Conservation (phyloP, 2,329 filamentous ascomycete species). For the Fonsecaea pugnacius region DNA sequence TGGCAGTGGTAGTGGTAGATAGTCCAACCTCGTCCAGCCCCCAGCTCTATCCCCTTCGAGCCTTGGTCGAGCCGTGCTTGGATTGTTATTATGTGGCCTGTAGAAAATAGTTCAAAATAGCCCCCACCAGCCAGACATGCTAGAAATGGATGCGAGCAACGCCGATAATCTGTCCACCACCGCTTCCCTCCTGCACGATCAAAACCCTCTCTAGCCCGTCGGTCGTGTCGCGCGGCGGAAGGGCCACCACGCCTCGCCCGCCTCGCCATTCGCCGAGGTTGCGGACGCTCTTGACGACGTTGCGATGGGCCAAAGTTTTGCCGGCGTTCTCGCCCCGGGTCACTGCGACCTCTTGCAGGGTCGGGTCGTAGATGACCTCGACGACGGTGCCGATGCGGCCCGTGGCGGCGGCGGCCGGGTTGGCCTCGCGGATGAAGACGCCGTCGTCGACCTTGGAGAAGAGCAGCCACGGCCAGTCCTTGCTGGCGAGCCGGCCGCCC, state of each 20-base stretch:
- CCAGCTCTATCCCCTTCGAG: too few species aligned
- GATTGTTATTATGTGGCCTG: too few species aligned
- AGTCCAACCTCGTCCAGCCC: too few species aligned
- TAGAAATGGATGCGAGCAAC: slow-evolving; percentile 21
- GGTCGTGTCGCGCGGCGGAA: not conserved
- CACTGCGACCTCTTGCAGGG: slow-evolving; percentile 11
- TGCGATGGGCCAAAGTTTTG: slow-evolving; percentile 15
- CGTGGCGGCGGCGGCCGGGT: slow-evolving; percentile 2
- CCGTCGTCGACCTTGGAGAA: slow-evolving; percentile 19
- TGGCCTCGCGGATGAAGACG: slow-evolving; percentile 16
- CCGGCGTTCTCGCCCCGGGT: slow-evolving; percentile 16
- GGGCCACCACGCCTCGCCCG: slow-evolving; percentile 2
- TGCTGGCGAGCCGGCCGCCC: slow-evolving; percentile 8
- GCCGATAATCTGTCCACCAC: slow-evolving; percentile 18
- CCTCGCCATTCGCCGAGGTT: slow-evolving; percentile 12
- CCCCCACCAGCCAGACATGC: not conserved
- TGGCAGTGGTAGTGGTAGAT: too few species aligned
- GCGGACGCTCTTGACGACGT: slow-evolving; percentile 20
- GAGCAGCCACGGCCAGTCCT: slow-evolving; percentile 20
- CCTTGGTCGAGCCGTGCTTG: too few species aligned
- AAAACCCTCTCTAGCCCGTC: slow-evolving; percentile 14
- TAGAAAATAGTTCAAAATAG: too few species aligned
- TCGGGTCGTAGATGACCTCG: slow-evolving; percentile 18
- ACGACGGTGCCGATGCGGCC: slow-evolving; percentile 10
- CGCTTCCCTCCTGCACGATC: slow-evolving; percentile 16